A percentile compares a stretch with the other conserved stretches of the same genome.
Evolutionary conservation across 768 basidiomycete genomes (phyloP).

Genomic region (Auricularia sp.): DNA sequence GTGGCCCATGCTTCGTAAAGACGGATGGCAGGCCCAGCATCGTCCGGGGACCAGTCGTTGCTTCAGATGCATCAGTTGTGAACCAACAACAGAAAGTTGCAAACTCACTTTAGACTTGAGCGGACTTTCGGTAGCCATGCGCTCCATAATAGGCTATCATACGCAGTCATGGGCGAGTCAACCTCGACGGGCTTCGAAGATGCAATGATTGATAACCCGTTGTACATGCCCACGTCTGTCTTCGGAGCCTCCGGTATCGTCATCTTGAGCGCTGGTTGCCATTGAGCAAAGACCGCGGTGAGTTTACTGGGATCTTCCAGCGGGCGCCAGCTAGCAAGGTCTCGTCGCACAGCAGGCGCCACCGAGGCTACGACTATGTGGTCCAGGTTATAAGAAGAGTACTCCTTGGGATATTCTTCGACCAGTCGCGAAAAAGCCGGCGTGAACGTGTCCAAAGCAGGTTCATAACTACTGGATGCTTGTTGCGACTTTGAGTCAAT

Average conservation of each 20-base stretch:
- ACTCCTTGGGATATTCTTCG: constrained; percentile 59
- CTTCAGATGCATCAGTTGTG: constrained; percentile 14
- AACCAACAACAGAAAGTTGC: no score
- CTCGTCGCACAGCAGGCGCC: constrained; percentile 65
- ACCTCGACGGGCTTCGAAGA: constrained; percentile 25
- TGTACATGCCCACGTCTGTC: constrained; percentile 48
- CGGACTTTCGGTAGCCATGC: constrained; percentile 94
- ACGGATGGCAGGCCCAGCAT: constrained; percentile 64
- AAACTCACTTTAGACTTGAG: constrained; percentile 64
- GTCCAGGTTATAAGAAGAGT: constrained; percentile 69
- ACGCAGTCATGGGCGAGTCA: constrained; percentile 79
- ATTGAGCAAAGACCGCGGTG: constrained; percentile 44
- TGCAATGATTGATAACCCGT: constrained; percentile 24
- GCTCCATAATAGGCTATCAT: constrained; percentile 89
- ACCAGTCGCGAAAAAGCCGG: constrained; percentile 65
- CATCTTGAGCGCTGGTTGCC: constrained; percentile 60
- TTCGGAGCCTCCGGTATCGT: constrained; percentile 30
- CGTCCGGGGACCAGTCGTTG: constrained; percentile 80
- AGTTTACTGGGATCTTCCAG: constrained; percentile 64
- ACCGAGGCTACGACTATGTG: constrained; percentile 92
- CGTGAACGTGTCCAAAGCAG: constrained; percentile 62
- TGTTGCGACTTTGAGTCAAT: constrained; percentile 59
- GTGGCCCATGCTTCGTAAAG: constrained; percentile 84
- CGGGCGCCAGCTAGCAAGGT: constrained; percentile 74
- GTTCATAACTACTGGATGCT: constrained; percentile 49